A percentile compares a stretch with the other conserved stretches of the same genome.
These are phyloP conservation scores for Chytriomyces hyalinus DNA, from an alignment of 192 early-diverging fungal genomes.

Conservation along the genomic window DNA sequence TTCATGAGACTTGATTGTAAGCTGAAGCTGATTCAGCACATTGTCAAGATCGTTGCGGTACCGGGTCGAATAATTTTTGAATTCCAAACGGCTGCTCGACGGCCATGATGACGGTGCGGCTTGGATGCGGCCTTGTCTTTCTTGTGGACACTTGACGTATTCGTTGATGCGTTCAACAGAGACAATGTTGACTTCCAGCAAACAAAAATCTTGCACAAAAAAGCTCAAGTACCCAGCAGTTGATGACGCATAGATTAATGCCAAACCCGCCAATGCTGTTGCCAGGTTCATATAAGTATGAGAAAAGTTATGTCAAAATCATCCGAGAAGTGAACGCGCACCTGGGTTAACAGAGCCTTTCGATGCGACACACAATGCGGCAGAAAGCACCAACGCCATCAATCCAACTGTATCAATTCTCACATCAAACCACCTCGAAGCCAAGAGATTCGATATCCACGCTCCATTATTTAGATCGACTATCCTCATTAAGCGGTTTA, in stretches of 20 bases:
- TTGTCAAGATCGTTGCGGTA: slow-evolving; percentile 76
- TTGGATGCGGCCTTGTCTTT: background rate
- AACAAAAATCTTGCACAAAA: slow-evolving; percentile 33
- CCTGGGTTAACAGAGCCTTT: slow-evolving; percentile 22
- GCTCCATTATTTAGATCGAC: slow-evolving; percentile 79
- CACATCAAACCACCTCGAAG: slow-evolving; percentile 73
- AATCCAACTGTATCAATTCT: slow-evolving; percentile 82
- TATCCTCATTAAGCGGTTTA: slow-evolving; percentile 63
- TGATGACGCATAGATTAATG: slow-evolving; percentile 24
- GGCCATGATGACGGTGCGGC: slow-evolving; percentile 55
- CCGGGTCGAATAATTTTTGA: slow-evolving; percentile 69
- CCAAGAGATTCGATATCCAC: slow-evolving; percentile 71
- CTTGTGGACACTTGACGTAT: slow-evolving; percentile 30
- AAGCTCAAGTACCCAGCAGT: slow-evolving; percentile 29
- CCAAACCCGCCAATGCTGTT: slow-evolving; percentile 18
- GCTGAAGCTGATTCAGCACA: slow-evolving; percentile 50
- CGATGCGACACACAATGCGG: slow-evolving; percentile 63
- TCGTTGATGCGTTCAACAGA: slow-evolving; percentile 34
- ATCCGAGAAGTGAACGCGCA: background rate
- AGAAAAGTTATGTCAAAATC: background rate
- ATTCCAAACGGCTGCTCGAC: slow-evolving; percentile 65
- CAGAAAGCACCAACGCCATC: slow-evolving; percentile 70
- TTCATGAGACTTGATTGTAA: slow-evolving; percentile 46
- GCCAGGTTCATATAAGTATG: background rate
- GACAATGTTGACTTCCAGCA: slow-evolving; percentile 36